Percentiles rank a stretch among this genome's conserved stretches.
phyloP scores from a whole-genome alignment of 202 grass and related monocot species.

The Saccharum hybrid region DNA sequence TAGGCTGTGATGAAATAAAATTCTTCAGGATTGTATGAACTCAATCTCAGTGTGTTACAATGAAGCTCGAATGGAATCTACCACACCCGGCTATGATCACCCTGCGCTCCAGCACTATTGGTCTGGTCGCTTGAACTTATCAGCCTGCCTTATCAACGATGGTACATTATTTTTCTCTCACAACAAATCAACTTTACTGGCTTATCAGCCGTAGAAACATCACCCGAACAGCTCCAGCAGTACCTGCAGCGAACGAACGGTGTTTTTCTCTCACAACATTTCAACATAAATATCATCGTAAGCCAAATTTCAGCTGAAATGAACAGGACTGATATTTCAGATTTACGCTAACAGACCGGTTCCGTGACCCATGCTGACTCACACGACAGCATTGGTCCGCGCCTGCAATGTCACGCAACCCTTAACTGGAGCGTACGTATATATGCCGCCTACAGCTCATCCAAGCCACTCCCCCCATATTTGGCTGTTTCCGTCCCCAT shows the following conservation, averaged over 20 bases:
- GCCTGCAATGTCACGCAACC: slow-evolving; percentile 32
- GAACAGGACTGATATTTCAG: not conserved
- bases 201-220: no score
- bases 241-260: no score
- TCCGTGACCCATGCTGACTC: not conserved
- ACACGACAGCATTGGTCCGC: not conserved
- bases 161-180: no score
- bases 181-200: no score
- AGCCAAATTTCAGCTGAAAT: no score
- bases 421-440: not conserved
- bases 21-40: not conserved
- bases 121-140: no score
- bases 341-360: not conserved
- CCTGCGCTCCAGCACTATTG: no score
- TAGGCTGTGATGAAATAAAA: not conserved
- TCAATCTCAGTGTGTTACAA: not conserved
- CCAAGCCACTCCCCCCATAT: not conserved
- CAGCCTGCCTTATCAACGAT: no score
- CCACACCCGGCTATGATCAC: no score
- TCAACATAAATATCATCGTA: no score
- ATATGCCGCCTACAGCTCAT: not conserved
- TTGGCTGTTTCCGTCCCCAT: slow-evolving; percentile 22
- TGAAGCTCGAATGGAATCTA: not conserved
- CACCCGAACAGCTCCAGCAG: no score
- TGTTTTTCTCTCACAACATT: no score